phyloP scores from a whole-genome alignment of 371 early-diverging fungal genomes.

The Rhizopus stolonifer region DNA sequence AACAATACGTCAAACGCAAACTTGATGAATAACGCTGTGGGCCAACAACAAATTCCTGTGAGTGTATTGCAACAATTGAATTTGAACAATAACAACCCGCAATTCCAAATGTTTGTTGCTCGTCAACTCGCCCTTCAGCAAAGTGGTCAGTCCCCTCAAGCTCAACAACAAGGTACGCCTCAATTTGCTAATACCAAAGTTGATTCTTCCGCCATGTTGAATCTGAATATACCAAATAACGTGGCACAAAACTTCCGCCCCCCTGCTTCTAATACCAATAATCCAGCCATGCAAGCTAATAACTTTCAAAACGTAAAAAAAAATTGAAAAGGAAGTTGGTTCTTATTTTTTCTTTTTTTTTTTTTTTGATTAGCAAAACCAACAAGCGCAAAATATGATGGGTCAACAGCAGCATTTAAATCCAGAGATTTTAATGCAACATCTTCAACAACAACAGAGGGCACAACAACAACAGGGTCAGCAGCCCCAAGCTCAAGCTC shows the following conservation, averaged over 20 bases:
- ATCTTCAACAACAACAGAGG: conserved; percentile 25
- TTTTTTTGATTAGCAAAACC: neutral
- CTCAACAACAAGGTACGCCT: conserved; percentile 7
- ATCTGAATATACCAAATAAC: conserved; percentile 11
- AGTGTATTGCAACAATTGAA: conserved; percentile 30
- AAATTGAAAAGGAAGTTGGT: neutral
- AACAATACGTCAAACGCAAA: conserved; percentile 3
- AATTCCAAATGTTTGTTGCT: conserved; percentile 32
- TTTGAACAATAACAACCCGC: conserved; percentile 19
- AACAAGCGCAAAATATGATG: neutral
- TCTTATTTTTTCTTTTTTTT: neutral
- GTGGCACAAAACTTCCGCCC: conserved; percentile 19
- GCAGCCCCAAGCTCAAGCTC: conserved; percentile 8
- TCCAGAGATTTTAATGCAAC: conserved; percentile 24
- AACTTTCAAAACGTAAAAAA: conserved; percentile 10
- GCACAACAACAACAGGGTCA: conserved; percentile 16
- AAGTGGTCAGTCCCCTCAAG: conserved; percentile 11
- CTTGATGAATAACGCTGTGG: conserved; percentile 2
- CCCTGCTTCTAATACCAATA: conserved; percentile 13
- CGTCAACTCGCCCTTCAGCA: conserved; percentile 34
- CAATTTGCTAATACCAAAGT: neutral
- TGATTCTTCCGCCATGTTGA: neutral
- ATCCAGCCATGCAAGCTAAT: conserved; percentile 21
- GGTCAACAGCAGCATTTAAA: conserved; percentile 20
- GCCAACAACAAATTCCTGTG: conserved; percentile 22